Conservation (phyloP, 345 rosid genomes). For the Litchi chinensis region DNA sequence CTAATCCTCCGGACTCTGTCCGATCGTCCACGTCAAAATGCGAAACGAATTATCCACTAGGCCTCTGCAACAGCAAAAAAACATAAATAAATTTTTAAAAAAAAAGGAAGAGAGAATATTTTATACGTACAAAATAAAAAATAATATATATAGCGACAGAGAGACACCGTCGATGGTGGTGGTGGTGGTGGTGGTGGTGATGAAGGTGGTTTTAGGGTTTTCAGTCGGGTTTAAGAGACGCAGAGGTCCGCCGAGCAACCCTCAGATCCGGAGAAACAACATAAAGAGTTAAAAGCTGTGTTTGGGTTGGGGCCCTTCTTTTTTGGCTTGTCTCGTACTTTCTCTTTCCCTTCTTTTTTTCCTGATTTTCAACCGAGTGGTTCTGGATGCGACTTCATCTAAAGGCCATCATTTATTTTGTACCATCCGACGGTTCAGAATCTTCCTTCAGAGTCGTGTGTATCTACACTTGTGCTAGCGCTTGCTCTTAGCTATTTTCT, state of each 20-base stretch:
- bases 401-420: neutral
- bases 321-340: conserved; percentile 5
- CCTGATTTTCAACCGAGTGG: conserved; percentile 8
- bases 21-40: conserved; percentile 14
- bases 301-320: conserved; percentile 17
- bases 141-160: neutral
- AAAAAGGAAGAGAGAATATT: neutral
- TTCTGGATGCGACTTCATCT: conserved; percentile 7
- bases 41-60: neutral
- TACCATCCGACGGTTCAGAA: neutral
- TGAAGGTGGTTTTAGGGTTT: conserved; percentile 20
- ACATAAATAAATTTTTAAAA: neutral
- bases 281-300: conserved; percentile 10
- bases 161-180: neutral
- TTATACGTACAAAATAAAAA: neutral
- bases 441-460: conserved; percentile 6
- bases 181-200: neutral
- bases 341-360: neutral
- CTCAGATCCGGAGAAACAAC: conserved; percentile 27
- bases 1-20: conserved; percentile 7
- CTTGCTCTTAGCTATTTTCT: neutral
- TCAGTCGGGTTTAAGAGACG: conserved; percentile 19
- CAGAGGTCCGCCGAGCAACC: conserved; percentile 17
- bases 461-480: neutral
- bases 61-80: conserved; percentile 10